Evolutionary conservation across 2,329 filamentous ascomycete species (phyloP).

Genomic region (Diplodia scrobiculata): DNA sequence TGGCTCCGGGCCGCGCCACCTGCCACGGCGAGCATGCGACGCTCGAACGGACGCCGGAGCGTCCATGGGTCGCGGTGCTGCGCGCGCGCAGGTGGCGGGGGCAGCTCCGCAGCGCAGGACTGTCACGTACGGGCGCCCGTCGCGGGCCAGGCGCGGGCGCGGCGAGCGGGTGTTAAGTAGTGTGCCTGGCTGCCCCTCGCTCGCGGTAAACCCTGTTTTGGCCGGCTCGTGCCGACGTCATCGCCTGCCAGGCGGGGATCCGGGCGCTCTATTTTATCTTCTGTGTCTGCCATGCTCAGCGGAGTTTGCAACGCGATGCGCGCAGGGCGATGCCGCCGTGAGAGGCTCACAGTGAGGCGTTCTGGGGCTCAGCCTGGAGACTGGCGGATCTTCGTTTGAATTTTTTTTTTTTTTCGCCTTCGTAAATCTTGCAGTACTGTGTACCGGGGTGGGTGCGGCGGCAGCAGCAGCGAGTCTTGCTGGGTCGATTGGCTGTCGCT

Average conservation of each 20-base stretch:
- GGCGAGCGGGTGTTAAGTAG: conserved; percentile 6
- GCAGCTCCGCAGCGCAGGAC: conserved; percentile 35
- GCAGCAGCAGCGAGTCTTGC: neutral
- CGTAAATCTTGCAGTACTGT: neutral
- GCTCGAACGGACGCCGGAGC: conserved; percentile 26
- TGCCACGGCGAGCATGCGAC: conserved; percentile 17
- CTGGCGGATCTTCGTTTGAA: neutral
- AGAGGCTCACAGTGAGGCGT: neutral
- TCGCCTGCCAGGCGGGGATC: neutral
- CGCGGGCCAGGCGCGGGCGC: neutral
- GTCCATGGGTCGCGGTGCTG: conserved; percentile 33
- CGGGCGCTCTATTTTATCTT: neutral
- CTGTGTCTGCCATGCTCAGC: neutral
- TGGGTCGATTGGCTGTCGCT: conserved; percentile 24
- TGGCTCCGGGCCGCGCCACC: conserved; percentile 25
- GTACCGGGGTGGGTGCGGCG: neutral
- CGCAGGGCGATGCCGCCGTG: neutral
- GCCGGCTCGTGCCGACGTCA: conserved; percentile 7
- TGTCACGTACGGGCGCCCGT: conserved; percentile 23
- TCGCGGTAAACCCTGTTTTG: conserved; percentile 15
- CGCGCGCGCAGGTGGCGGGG: conserved; percentile 38
- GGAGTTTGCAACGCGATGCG: neutral
- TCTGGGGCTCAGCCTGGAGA: neutral
- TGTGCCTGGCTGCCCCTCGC: neutral
- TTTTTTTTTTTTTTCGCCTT: neutral